Percentiles rank a stretch among this genome's conserved stretches.
These are phyloP conservation scores for Vitis amurensis DNA, from an alignment of 164 flowering plant species.

Conservation along the genomic window DNA sequence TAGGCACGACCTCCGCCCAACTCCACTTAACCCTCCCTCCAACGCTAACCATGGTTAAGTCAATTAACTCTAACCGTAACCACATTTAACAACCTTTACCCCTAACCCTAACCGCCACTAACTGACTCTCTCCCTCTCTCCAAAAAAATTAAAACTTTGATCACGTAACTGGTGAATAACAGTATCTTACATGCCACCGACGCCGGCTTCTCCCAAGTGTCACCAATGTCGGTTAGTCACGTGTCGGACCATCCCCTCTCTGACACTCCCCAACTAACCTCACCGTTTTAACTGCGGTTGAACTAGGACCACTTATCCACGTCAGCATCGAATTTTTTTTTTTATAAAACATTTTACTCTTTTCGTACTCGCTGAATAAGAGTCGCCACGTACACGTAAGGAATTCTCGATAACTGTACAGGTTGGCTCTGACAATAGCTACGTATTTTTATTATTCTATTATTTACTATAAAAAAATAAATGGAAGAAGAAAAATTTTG, in stretches of 20 bases:
- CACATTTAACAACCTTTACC: conserved; percentile 13
- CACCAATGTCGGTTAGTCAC: conserved; percentile 25
- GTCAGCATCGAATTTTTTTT: neutral
- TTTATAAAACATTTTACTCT: too few species aligned
- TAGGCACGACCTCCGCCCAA: neutral
- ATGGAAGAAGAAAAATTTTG: too few species aligned
- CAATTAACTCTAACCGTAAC: conserved; percentile 10
- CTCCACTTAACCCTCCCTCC: neutral
- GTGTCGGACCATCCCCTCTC: conserved; percentile 15
- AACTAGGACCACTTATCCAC: conserved; percentile 7
- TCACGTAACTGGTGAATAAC: neutral
- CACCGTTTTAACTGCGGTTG: too few species aligned
- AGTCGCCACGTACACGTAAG: too few species aligned
- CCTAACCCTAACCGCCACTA: conserved; percentile 18
- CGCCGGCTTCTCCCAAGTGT: conserved; percentile 7
- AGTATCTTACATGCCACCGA: neutral
- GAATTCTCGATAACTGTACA: too few species aligned
- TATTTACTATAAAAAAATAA: too few species aligned
- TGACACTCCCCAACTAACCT: conserved; percentile 12
- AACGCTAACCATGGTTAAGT: conserved; percentile 20
- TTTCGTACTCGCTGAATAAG: too few species aligned
- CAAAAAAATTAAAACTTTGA: neutral
- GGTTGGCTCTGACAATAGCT: too few species aligned
- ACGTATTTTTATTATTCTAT: too few species aligned
- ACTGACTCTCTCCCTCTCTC: conserved; percentile 7